phyloP scores from a whole-genome alignment of 495 filamentous ascomycete species.

The Achaetomiella virescens region DNA sequence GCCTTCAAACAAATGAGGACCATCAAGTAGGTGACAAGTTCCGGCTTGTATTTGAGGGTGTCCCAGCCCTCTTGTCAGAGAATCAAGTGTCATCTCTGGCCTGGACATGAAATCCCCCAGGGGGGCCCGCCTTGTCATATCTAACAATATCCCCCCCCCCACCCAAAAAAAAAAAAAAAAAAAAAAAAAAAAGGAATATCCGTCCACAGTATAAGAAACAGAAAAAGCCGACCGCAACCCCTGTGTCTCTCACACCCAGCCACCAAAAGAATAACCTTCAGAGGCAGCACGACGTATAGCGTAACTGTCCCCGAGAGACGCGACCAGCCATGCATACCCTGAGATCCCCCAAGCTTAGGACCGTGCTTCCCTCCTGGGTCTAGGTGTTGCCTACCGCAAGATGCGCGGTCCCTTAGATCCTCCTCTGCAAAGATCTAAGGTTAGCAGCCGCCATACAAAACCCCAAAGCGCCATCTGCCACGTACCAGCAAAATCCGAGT shows the following conservation, averaged over 20 bases:
- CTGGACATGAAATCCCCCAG: conserved; percentile 18
- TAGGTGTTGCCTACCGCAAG: no score
- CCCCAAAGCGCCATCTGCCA: not conserved
- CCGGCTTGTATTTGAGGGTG: conserved; percentile 14
- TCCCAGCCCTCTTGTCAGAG: not conserved
- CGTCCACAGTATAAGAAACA: not conserved
- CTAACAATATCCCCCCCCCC: no score
- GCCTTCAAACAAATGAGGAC: not conserved
- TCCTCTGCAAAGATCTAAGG: conserved; percentile 24
- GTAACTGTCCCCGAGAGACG: conserved; percentile 36
- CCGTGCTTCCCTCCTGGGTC: conserved; percentile 14
- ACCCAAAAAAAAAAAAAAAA: not conserved
- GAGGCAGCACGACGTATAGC: conserved; percentile 36
- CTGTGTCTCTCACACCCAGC: not conserved
- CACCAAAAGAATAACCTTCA: conserved; percentile 25
- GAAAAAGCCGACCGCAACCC: no score
- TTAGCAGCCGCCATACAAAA: not conserved
- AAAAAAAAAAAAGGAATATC: not conserved
- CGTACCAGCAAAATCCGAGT: conserved; percentile 45
- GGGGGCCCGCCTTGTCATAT: conserved; percentile 14
- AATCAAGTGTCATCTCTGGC: conserved; percentile 12
- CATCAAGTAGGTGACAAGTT: not conserved
- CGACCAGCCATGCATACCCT: no score
- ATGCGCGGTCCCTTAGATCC: no score
- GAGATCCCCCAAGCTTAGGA: conserved; percentile 21